Evolutionary conservation across 164 flowering plant species (phyloP).

Genomic region (Stephania cephalantha): DNA sequence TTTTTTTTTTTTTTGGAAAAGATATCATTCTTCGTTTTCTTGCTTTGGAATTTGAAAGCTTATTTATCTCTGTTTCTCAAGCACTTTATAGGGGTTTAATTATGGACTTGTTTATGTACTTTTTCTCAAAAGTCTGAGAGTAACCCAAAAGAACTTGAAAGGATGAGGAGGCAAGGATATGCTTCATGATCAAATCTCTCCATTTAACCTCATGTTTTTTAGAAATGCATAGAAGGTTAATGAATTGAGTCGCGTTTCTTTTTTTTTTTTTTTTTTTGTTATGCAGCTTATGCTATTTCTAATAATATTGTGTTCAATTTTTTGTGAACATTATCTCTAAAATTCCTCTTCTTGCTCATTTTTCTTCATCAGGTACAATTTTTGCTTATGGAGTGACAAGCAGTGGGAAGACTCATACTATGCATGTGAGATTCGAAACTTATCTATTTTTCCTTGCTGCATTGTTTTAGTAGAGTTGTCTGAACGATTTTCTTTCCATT

Average conservation of each 20-base stretch:
- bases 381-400: constrained; percentile 99
- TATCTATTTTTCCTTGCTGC: background rate
- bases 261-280: background rate
- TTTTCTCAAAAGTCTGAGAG: too few species aligned
- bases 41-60: too few species aligned
- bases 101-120: too few species aligned
- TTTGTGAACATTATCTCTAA: background rate
- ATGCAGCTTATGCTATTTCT: background rate
- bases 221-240: background rate
- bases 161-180: too few species aligned
- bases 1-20: too few species aligned
- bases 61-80: too few species aligned
- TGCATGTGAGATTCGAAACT: constrained; percentile 59
- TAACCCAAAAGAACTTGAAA: too few species aligned
- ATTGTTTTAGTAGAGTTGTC: background rate
- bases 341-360: background rate
- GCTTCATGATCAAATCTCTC: too few species aligned
- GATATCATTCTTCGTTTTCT: too few species aligned
- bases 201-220: too few species aligned
- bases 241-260: background rate
- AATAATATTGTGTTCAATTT: background rate
- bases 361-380: constrained; percentile 53
- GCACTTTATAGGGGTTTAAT: too few species aligned
- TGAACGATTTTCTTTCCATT: background rate
- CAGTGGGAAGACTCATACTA: constrained; percentile 95